Evolutionary conservation across 352 stramenopile species (phyloP).

Genomic region (Pythium phragmiticola): DNA sequence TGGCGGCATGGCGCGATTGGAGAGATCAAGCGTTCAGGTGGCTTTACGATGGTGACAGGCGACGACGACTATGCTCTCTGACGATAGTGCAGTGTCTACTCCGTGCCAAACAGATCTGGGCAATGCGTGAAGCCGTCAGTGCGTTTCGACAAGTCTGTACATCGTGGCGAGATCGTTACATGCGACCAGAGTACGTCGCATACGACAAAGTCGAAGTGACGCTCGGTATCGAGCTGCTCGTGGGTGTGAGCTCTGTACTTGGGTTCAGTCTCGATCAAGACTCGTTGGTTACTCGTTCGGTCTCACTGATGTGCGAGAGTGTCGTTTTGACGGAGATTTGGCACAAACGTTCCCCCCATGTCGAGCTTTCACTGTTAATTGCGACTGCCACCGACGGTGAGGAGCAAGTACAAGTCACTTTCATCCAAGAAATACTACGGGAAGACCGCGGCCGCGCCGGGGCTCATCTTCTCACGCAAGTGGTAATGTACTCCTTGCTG

Average conservation of each 20-base stretch:
- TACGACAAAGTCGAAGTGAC: background rate
- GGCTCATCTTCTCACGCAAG: background rate
- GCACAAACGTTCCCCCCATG: background rate
- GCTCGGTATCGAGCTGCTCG: background rate
- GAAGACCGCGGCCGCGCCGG: background rate
- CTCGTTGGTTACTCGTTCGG: background rate
- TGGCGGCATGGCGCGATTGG: background rate
- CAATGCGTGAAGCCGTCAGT: background rate
- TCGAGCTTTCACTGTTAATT: background rate
- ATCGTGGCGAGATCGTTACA: constrained; percentile 2
- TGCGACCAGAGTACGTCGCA: background rate
- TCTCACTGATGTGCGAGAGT: background rate
- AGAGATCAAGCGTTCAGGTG: constrained; percentile 4
- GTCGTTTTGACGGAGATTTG: background rate
- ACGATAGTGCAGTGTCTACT: background rate
- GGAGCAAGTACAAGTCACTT: background rate
- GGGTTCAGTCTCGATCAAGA: background rate
- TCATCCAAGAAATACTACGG: background rate
- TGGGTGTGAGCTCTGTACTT: background rate
- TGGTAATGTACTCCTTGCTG: too few relatives aligned
- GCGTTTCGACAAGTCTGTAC: constrained; percentile 2
- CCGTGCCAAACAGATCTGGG: constrained; percentile 2
- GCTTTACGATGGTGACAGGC: background rate
- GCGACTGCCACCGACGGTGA: background rate
- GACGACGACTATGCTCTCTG: background rate